These are phyloP conservation scores for Akanthomyces muscarius DNA, from an alignment of 2,329 filamentous ascomycete genomes.

Conservation along the genomic window DNA sequence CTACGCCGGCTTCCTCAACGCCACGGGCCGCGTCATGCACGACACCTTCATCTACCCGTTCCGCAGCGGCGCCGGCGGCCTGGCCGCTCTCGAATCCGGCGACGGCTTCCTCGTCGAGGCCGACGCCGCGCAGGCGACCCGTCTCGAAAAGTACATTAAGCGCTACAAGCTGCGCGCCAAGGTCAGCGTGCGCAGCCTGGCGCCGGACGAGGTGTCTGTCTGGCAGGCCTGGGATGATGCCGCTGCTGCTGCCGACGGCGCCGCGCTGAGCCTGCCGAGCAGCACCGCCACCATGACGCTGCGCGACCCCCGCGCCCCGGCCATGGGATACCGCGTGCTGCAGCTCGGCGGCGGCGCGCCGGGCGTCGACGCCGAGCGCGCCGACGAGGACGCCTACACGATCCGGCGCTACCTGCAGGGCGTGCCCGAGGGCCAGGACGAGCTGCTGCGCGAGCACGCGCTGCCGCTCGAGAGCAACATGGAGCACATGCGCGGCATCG, in stretches of 20 bases:
- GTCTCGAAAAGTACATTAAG: constrained; percentile 68
- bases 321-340: constrained; percentile 51
- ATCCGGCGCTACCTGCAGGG: constrained; percentile 75
- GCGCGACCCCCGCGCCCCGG: constrained; percentile 51
- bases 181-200: constrained; percentile 63
- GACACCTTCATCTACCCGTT: constrained; percentile 86
- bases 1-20: constrained; percentile 83
- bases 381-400: constrained; percentile 60
- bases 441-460: constrained; percentile 67
- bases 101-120: constrained; percentile 70
- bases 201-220: constrained; percentile 60
- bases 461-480: constrained; percentile 88
- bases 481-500: constrained; percentile 78
- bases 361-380: constrained; percentile 41
- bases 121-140: constrained; percentile 61
- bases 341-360: constrained; percentile 29
- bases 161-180: constrained; percentile 84
- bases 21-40: constrained; percentile 76
- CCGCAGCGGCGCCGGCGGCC: constrained; percentile 23
- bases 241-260: constrained; percentile 32
- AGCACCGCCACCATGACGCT: constrained; percentile 32
- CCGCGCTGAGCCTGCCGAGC: not conserved
- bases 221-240: constrained; percentile 72
- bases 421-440: constrained; percentile 77
- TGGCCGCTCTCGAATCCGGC: constrained; percentile 20